Evolutionary conservation across 2,329 filamentous ascomycete genomes (phyloP).

Genomic region (Fusarium foetens): DNA sequence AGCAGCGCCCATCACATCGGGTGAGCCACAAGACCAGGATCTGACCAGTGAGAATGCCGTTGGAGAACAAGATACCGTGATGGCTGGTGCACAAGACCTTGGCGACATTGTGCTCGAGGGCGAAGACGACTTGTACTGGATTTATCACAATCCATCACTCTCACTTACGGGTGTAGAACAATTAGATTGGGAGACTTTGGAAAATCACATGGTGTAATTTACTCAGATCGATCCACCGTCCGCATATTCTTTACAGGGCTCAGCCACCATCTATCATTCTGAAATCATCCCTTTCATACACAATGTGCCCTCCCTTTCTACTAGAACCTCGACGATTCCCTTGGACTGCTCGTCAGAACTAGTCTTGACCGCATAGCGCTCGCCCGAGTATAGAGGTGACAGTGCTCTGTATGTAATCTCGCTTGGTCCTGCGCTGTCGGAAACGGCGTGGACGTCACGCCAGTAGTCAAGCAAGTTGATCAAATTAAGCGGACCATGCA

Average conservation of each 20-base stretch:
- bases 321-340: neutral
- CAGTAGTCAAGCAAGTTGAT: neutral
- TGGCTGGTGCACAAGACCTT: conserved; percentile 10
- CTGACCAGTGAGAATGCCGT: neutral
- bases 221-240: neutral
- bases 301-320: neutral
- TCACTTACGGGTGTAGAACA: conserved; percentile 20
- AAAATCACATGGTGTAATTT: neutral
- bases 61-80: neutral
- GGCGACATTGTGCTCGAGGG: conserved; percentile 25
- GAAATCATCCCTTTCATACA: neutral
- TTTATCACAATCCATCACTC: conserved; percentile 22
- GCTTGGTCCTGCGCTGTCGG: neutral
- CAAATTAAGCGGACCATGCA: neutral
- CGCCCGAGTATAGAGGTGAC: neutral
- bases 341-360: neutral
- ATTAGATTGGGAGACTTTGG: conserved; percentile 25
- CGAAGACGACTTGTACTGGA: conserved; percentile 25
- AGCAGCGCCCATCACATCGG: neutral
- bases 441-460: neutral
- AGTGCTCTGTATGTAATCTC: neutral
- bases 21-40: neutral
- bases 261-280: neutral
- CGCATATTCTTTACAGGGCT: neutral
- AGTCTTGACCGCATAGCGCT: neutral